These are phyloP conservation scores for Amoeboaphelidium occidentale DNA, from an alignment of 371 early-diverging fungal genomes.

Conservation along the genomic window DNA sequence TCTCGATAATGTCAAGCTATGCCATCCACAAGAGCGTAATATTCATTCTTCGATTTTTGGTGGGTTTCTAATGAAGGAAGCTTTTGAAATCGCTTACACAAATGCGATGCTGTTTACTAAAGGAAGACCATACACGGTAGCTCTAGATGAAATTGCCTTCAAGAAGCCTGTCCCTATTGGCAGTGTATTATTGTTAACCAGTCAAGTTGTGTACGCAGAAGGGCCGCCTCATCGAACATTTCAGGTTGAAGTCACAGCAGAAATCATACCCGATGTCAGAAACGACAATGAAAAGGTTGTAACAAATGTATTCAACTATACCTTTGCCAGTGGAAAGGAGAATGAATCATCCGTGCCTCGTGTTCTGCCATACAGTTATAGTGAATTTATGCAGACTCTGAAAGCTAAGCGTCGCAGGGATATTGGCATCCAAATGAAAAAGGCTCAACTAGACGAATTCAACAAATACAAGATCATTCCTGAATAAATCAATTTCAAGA, in stretches of 20 bases:
- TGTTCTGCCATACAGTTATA: conserved; percentile 14
- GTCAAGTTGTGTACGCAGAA: conserved; percentile 35
- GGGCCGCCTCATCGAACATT: conserved; percentile 8
- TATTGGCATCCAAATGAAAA: neutral
- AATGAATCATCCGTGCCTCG: conserved; percentile 5
- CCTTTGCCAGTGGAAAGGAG: conserved; percentile 30
- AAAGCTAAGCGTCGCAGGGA: neutral
- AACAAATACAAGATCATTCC: conserved; percentile 7
- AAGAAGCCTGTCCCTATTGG: conserved; percentile 73
- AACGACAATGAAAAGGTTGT: conserved; percentile 23
- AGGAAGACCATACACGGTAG: conserved; percentile 25
- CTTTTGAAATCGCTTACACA: conserved; percentile 37
- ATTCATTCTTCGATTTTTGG: conserved; percentile 84
- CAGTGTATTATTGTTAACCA: conserved; percentile 37
- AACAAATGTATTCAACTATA: conserved; percentile 66
- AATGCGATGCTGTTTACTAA: conserved; percentile 35
- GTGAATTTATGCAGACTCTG: conserved; percentile 3
- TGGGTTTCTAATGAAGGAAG: conserved; percentile 19
- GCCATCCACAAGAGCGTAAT: conserved; percentile 42
- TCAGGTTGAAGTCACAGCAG: conserved; percentile 16
- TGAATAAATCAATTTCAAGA: conserved; percentile 3
- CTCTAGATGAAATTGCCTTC: conserved; percentile 71
- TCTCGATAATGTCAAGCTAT: conserved; percentile 37
- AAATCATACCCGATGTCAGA: conserved; percentile 37
- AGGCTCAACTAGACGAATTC: conserved; percentile 5